Base-by-base conservation (phyloP, 345 rosid species). In the Draba incana region DNA sequence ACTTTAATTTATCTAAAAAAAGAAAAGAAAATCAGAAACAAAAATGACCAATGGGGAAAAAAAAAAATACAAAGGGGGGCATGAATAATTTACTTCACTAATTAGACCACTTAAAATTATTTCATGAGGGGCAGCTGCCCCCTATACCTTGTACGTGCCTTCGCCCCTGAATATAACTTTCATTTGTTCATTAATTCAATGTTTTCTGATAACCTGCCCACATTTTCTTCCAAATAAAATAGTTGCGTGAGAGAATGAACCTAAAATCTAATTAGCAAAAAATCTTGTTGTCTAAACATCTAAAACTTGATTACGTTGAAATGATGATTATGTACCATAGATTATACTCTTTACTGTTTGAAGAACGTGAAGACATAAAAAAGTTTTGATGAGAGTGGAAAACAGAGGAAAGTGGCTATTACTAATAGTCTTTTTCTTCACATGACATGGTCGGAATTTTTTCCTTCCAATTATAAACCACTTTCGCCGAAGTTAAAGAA, bases 401-500 rank as follows among this genome's bases (percentile, higher is more conserved):
- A 73, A 58, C 56, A 65, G 31, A 64, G 5, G 39, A 72, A 48
- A 57, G 66, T 64, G 54, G 39, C 55, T 50, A 35, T 45, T 46
- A 54, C 63, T 20, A 13, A 3, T 64, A 55, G 35, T 63, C 64
- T 64, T 48, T 49, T 66, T 61, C 53, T 73, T 73, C 77, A 73
- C 77, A 66, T 73, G 77, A 50, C 55, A 31, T 73, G 66, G 71
- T 66, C 77, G 72, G 77, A 24, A 47, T 56, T 63, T 27, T 54
- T 43, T 30, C 10, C 13, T 62, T 31, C 59, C 50, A 39, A 13
- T 56, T 46, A 27, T 25, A 64, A 27, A 47, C 27, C 9, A 16
- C 70, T 41, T 64, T 54, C 48, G 47, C 45, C 39, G 12, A 47
- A 57, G 12, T 48, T 14, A 47, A 48, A 10, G 3, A 35, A 5